Base-by-base conservation (phyloP, 2,329 filamentous ascomycete species). In the Colletotrichum caudatum region DNA sequence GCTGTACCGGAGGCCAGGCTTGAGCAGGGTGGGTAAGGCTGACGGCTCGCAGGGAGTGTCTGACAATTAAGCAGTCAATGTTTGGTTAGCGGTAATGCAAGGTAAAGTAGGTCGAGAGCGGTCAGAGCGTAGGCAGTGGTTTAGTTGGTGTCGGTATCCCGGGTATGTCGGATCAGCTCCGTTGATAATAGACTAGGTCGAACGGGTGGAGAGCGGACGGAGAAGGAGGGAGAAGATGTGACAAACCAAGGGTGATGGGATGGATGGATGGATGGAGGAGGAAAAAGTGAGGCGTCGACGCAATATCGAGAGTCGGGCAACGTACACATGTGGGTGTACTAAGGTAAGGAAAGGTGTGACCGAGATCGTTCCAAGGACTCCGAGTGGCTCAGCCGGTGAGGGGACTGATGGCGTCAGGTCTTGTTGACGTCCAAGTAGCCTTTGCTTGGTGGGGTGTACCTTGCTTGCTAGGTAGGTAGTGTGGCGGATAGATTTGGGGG, bases 131-230 rank as follows among this genome's bases (percentile, higher is more conserved):
- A 20, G 59, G 46, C 14, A 20, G 59, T 62, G 41, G 29, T 61
- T 37, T 23, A 26, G 35, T 66, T 46, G 53, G 44, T 59, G 20
- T 8, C 41, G 18, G 41, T 44, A 12, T 54, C 20, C 48, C 65
- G 65, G 69, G 54, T 69, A 20, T 39, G 20, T 44, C 65, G 69
- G 69, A 68, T 68, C 53, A 26, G 33, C n/a, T 46, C 64, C 51
- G 44, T 58, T 63, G 65, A 29, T 44, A 56, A 57, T 50, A 37
- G 9, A 11, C 35, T 37, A 48, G 54, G 60, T 58, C n/a, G 50
- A 48, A 54, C 29, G 59, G 35, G 29, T 14, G 7, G 61, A n/a
- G 18, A 53, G n/a, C 6, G 54, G n/a, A 29, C 16, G 18, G 18
- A 7, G 41, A 8, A 50, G 54, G 46, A 64, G 37, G 26, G 58